Conservation (phyloP, 2,329 filamentous ascomycete species). For the Dothistroma septosporum region DNA sequence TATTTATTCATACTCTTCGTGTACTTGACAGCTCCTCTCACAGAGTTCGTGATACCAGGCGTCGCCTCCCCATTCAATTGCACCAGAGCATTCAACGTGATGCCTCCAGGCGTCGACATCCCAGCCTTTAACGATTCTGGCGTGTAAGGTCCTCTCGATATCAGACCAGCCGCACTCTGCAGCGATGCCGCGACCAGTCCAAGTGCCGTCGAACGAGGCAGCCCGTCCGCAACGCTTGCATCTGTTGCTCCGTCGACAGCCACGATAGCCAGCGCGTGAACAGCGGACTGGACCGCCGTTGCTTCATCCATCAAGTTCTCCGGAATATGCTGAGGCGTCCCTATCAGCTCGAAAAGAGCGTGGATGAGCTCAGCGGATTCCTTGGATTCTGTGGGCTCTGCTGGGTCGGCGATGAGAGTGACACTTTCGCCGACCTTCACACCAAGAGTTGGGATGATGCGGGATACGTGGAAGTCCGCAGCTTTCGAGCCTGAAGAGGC, state of each 20-base stretch:
- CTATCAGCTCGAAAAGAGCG: constrained; percentile 11
- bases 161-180: constrained; percentile 20
- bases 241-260: constrained; percentile 24
- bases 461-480: constrained; percentile 14
- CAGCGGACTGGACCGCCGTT: constrained; percentile 26
- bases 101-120: constrained; percentile 27
- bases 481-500: not conserved
- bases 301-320: constrained; percentile 26
- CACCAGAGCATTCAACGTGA: constrained; percentile 25
- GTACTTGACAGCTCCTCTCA: constrained; percentile 10
- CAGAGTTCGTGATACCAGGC: constrained; percentile 6
- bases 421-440: constrained; percentile 20
- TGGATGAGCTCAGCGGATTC: constrained; percentile 11
- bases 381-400: not conserved
- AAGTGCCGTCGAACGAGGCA: constrained; percentile 20
- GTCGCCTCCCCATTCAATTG: constrained; percentile 15
- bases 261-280: constrained; percentile 26
- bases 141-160: constrained; percentile 22
- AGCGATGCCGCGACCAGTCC: constrained; percentile 21
- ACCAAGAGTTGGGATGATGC: constrained; percentile 25
- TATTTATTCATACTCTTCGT: constrained; percentile 13
- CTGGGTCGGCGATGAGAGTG: constrained; percentile 19
- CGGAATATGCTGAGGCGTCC: constrained; percentile 18
- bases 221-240: constrained; percentile 6
- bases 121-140: constrained; percentile 26